Percentiles rank a stretch among this genome's conserved stretches.
These are phyloP conservation scores for Xanthoparmelia taractica DNA, from an alignment of 495 filamentous ascomycete genomes.

Conservation along the genomic window DNA sequence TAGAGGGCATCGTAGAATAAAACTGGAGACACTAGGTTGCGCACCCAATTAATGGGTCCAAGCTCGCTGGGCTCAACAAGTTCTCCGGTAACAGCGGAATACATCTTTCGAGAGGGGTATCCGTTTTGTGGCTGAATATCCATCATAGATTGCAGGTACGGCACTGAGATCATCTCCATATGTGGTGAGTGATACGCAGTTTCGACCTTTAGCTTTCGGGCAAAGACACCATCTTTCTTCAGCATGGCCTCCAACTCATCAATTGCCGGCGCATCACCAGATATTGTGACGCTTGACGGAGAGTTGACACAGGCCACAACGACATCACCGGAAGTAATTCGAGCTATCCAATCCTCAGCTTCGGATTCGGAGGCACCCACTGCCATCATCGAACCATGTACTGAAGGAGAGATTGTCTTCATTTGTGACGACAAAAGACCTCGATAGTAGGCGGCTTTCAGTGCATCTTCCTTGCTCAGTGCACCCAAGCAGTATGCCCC, in stretches of 20 bases:
- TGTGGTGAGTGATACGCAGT: conserved; percentile 42
- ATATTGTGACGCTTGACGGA: conserved; percentile 33
- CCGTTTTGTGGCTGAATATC: conserved; percentile 25
- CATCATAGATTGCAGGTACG: conserved; percentile 31
- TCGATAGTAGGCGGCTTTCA: conserved; percentile 28
- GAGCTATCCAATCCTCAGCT: conserved; percentile 21
- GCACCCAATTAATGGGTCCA: conserved; percentile 33
- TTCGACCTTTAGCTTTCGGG: conserved; percentile 35
- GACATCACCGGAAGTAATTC: not conserved
- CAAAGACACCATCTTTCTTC: conserved; percentile 30
- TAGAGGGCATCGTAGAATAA: conserved; percentile 32
- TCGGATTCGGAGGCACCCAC: conserved; percentile 25
- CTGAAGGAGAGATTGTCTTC: not conserved
- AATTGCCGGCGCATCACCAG: conserved; percentile 29
- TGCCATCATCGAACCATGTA: conserved; percentile 34
- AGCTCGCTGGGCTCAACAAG: conserved; percentile 24
- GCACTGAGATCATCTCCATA: conserved; percentile 32
- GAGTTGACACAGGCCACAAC: conserved; percentile 35
- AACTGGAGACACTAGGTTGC: conserved; percentile 39
- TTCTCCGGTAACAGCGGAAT: conserved; percentile 35
- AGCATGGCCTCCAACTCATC: conserved; percentile 30
- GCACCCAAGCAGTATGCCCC: conserved; percentile 31
- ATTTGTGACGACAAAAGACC: conserved; percentile 25
- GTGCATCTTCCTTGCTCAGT: conserved; percentile 27
- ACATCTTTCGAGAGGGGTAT: conserved; percentile 29